Evolutionary conservation across 352 stramenopile genomes (phyloP).

Genomic region (Pelagophyceae sp.): DNA sequence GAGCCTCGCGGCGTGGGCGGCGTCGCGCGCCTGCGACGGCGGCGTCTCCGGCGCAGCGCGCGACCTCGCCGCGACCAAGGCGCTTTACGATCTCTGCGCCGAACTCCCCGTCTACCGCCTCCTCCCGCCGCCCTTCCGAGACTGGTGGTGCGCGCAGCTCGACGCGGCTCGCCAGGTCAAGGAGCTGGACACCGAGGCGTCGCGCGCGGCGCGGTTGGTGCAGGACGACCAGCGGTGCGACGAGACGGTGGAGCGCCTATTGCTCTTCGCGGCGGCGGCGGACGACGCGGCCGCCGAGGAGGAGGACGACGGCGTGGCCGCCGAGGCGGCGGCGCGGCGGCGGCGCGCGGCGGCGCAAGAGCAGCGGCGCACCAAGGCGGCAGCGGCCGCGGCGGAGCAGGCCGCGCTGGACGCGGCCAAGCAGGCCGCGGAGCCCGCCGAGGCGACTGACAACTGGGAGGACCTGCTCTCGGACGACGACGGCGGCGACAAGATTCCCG

Average conservation of each 20-base stretch:
- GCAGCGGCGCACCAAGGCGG: not conserved
- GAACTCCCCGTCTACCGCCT: constrained; percentile 72
- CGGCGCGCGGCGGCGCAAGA: not conserved
- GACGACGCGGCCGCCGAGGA: constrained; percentile 6
- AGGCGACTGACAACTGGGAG: not conserved
- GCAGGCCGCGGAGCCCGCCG: not conserved
- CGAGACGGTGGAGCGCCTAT: not conserved
- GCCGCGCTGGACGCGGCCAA: not conserved
- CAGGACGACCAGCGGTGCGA: not conserved
- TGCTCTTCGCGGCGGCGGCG: not conserved
- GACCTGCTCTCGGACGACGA: not conserved
- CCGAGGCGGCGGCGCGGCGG: not conserved
- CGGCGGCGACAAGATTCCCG: too few relatives aligned
- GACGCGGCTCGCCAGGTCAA: constrained; percentile 30
- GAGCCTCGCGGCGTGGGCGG: not conserved
- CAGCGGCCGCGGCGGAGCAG: not conserved
- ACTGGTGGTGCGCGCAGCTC: constrained; percentile 62
- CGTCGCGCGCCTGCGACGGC: not conserved
- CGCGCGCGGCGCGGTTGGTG: not conserved
- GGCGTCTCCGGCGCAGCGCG: constrained; percentile 48
- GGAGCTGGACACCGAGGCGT: not conserved
- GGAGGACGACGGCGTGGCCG: not conserved
- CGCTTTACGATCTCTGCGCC: constrained; percentile 70
- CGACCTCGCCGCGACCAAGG: constrained; percentile 60
- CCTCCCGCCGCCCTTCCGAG: constrained; percentile 68